Base-by-base conservation (phyloP, 441 rosid genomes). In the Erodium moschatum region DNA sequence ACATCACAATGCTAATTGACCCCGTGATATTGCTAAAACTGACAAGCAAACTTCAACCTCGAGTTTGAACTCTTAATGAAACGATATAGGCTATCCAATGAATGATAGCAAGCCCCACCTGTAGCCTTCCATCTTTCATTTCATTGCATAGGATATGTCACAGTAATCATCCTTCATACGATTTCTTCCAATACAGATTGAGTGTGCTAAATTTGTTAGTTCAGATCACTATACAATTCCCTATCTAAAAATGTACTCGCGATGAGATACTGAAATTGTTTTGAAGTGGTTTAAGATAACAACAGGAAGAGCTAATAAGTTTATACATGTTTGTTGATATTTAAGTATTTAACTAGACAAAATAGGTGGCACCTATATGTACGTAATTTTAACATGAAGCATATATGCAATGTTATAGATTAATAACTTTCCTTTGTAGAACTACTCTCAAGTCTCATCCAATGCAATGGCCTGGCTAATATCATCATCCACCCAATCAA, bases 221-320 rank as follows among this genome's bases (percentile, higher is more conserved):
- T 38, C 7, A 5, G 44, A 38, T 38, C 44, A 38, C 8, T 38
- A 38, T 5, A 38, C 44, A 9, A 38, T 9, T 5, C 44, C 8
- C 44, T 0, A 5, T 38, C 44, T 38, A 38, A 38, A 38, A 38
- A 38, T 38, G 44, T 38, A 8, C 44, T 38, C 6, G 9, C 7
- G 44, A 38, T 38, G 44, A 38, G 9, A 38, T 38, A 38, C 7
- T 38, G 44, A 38, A 5, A 38, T 38, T 10, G 3, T 12, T 48
- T 48, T n/a, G 56, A 48, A 13, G 56, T 48, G 56, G 56, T 48
- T 48, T 13, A 48, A 48, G 18, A 48, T 48, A 48, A 48, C 56
- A 48, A 12, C 13, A 12, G 18, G 1, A n/a, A 33, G 0, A 33
- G 5, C 38, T 48, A 5, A 48, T n/a, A 3, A 48, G 56, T 48